These are phyloP conservation scores for Choiromyces venosus DNA, from an alignment of 495 filamentous ascomycete species.

Conservation along the genomic window DNA sequence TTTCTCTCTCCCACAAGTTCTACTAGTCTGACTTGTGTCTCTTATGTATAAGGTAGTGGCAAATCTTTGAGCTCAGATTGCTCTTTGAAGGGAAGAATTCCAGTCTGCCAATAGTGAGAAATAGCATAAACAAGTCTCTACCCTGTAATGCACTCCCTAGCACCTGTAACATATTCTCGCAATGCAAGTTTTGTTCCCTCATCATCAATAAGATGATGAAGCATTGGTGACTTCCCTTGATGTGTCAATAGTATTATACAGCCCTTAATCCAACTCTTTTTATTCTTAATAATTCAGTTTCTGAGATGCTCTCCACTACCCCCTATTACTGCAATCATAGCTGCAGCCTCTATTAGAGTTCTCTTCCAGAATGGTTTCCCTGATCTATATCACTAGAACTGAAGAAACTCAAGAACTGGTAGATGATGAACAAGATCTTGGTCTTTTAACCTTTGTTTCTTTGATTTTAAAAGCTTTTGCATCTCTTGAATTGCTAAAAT, in stretches of 20 bases:
- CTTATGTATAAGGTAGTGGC: neutral
- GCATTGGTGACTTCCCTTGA: neutral
- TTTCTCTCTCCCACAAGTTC: too few species aligned
- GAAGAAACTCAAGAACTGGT: too few species aligned
- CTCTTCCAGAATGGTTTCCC: too few species aligned
- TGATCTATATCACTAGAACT: too few species aligned
- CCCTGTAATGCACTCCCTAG: neutral
- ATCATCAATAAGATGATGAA: neutral
- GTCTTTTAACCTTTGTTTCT: too few species aligned
- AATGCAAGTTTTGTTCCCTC: slow-evolving; percentile 2
- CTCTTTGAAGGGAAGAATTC: neutral
- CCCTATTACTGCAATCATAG: too few species aligned
- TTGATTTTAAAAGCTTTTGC: too few species aligned
- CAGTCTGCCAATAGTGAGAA: neutral
- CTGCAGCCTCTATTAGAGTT: too few species aligned
- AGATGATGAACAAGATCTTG: too few species aligned
- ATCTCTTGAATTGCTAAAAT: too few species aligned
- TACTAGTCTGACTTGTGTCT: too few species aligned
- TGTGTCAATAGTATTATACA: neutral
- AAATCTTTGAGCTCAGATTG: neutral
- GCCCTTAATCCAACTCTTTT: neutral
- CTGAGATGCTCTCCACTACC: neutral
- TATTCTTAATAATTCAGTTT: neutral
- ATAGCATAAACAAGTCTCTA: neutral
- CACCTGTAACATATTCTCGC: too few species aligned